Conservation (phyloP, 495 filamentous ascomycete genomes). For the Haplographium delicatum region DNA sequence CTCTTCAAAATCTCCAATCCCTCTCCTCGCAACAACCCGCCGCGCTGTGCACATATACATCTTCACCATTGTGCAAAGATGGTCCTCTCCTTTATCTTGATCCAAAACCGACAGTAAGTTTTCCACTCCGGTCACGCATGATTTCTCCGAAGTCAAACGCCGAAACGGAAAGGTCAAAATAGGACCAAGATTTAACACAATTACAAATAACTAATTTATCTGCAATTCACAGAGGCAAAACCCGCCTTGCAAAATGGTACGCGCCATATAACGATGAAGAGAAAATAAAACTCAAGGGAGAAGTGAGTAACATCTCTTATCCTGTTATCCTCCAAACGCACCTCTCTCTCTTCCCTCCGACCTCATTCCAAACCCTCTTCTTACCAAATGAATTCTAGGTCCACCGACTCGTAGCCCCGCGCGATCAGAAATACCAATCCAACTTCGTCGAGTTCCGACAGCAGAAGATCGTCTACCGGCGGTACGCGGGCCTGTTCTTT, state of each 20-base stretch:
- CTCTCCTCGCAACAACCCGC: background rate
- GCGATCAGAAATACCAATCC: constrained; percentile 98
- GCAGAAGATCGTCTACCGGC: constrained; percentile 90
- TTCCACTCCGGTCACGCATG: background rate
- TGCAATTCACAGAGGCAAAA: constrained; percentile 72
- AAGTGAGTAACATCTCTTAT: constrained; percentile 38
- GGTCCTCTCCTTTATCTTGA: constrained; percentile 93
- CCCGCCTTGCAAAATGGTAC: constrained; percentile 98
- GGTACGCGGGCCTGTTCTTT: constrained; percentile 97
- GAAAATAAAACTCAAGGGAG: constrained; percentile 93
- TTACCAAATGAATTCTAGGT: constrained; percentile 45
- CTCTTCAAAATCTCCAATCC: background rate
- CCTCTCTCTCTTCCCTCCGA: constrained; percentile 49
- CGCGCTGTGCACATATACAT: background rate
- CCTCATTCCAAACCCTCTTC: constrained; percentile 83
- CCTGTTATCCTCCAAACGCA: constrained; percentile 1
- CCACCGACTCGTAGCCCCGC: constrained; percentile 92
- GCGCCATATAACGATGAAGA: constrained; percentile 95
- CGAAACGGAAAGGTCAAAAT: background rate
- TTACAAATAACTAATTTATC: background rate
- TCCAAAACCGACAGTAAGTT: constrained; percentile 91
- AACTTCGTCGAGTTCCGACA: constrained; percentile 97
- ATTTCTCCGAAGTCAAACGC: background rate
- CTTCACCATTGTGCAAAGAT: constrained; percentile 35
- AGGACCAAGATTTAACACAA: background rate